A percentile compares a stretch with the other conserved stretches of the same genome.
These are phyloP conservation scores for Pleurotus tuoliensis DNA, from an alignment of 768 basidiomycete species.

Conservation along the genomic window DNA sequence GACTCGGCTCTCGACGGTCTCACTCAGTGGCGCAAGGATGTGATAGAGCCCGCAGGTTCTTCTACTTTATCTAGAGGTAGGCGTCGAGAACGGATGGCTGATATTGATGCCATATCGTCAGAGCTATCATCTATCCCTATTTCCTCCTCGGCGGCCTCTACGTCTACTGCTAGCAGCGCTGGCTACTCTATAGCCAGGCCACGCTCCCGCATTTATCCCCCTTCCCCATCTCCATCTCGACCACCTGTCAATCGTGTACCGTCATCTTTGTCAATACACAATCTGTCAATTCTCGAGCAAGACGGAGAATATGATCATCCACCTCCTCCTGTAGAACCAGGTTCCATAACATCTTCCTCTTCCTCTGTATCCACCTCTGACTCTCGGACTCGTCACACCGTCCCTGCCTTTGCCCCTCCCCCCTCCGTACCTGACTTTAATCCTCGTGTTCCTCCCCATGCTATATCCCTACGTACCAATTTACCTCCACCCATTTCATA, in stretches of 20 bases:
- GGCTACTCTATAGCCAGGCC: constrained; percentile 31
- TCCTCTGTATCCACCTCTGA: constrained; percentile 15
- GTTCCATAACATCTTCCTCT: constrained; percentile 13
- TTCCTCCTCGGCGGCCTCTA: constrained; percentile 22
- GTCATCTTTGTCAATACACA: constrained; percentile 23
- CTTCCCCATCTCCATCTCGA: constrained; percentile 51
- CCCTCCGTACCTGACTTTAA: constrained; percentile 20
- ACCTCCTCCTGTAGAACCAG: constrained; percentile 12
- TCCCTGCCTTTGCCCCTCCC: constrained; percentile 35
- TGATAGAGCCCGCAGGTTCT: constrained; percentile 37
- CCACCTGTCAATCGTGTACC: constrained; percentile 35
- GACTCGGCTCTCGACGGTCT: constrained; percentile 46
- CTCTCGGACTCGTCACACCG: constrained; percentile 28
- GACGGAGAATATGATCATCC: not conserved
- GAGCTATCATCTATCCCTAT: not conserved
- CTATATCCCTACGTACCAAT: constrained; percentile 12
- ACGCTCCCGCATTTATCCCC: constrained; percentile 45
- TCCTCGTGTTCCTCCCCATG: constrained; percentile 10
- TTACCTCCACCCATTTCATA: constrained; percentile 3
- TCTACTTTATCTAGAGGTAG: constrained; percentile 40
- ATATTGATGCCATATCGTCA: constrained; percentile 21
- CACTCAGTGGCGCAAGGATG: constrained; percentile 55
- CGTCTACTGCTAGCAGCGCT: constrained; percentile 23
- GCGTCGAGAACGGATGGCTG: constrained; percentile 50
- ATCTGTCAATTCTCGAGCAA: constrained; percentile 4